Conservation (phyloP, 1,284 basidiomycete genomes). For the Vanrija sp. region DNA sequence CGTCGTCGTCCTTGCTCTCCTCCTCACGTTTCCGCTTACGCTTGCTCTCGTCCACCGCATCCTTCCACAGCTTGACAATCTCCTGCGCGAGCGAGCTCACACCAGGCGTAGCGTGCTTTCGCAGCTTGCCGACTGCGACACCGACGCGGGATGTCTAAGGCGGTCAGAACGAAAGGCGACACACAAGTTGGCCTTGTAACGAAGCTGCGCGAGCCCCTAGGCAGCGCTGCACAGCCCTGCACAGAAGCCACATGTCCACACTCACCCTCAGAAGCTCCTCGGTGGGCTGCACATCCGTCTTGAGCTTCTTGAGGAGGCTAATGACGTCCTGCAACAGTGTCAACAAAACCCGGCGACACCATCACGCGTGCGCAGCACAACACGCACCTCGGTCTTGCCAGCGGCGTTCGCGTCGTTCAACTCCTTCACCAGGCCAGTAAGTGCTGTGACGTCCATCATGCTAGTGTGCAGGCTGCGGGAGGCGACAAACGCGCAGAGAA, state of each 20-base stretch:
- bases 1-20: constrained; percentile 2
- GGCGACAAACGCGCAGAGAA: no score
- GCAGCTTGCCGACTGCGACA: constrained; percentile 85
- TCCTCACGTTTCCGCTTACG: constrained; percentile 52
- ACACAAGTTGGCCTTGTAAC: neutral
- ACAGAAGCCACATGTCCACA: constrained; percentile 19
- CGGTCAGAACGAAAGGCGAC: constrained; percentile 1
- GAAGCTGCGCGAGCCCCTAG: neutral
- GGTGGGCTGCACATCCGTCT: constrained; percentile 73
- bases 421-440: constrained; percentile 35
- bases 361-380: constrained; percentile 51
- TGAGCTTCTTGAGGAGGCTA: constrained; percentile 66
- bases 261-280: constrained; percentile 83
- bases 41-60: constrained; percentile 68
- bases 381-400: constrained; percentile 68
- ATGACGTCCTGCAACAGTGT: constrained; percentile 61
- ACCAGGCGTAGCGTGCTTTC: constrained; percentile 66
- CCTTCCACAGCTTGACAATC: constrained; percentile 88
- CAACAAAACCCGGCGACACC: neutral
- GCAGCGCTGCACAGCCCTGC: neutral
- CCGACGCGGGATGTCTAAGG: constrained; percentile 69
- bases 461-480: neutral
- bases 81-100: constrained; percentile 85
- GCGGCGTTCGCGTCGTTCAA: constrained; percentile 65
- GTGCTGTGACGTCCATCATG: constrained; percentile 32